These are phyloP conservation scores for Fusarium globosum DNA, from an alignment of 2,329 filamentous ascomycete genomes.

Conservation along the genomic window DNA sequence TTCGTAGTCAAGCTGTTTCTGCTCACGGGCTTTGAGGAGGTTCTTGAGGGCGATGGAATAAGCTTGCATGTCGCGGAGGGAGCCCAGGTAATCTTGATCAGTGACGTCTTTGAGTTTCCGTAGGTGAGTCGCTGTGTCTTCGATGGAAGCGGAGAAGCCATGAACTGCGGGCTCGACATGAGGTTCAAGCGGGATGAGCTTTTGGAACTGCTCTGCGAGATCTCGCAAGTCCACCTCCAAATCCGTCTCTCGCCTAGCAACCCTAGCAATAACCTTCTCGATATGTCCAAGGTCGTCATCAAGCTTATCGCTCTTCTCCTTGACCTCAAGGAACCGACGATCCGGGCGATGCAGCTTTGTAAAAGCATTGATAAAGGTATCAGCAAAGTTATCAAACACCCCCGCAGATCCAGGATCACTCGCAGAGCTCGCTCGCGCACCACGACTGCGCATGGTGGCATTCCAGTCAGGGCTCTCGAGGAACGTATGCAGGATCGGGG, in stretches of 20 bases:
- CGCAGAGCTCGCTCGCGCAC: slow-evolving; percentile 69
- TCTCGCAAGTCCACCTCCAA: slow-evolving; percentile 90
- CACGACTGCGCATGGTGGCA: slow-evolving; percentile 86
- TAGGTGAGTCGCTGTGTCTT: slow-evolving; percentile 83
- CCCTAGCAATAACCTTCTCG: slow-evolving; percentile 93
- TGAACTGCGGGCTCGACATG: slow-evolving; percentile 85
- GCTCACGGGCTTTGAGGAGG: slow-evolving; percentile 91
- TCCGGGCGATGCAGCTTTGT: slow-evolving; percentile 96
- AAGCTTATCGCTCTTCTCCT: slow-evolving; percentile 91
- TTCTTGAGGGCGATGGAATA: slow-evolving; percentile 90
- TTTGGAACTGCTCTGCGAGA: slow-evolving; percentile 93
- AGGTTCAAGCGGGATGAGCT: slow-evolving; percentile 88
- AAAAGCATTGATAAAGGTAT: slow-evolving; percentile 97
- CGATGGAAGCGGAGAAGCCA: slow-evolving; percentile 86
- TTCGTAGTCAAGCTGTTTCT: slow-evolving; percentile 98
- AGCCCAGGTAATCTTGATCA: slow-evolving; percentile 94
- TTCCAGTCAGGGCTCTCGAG: slow-evolving; percentile 97
- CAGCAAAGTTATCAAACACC: slow-evolving; percentile 94
- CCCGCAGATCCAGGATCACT: slow-evolving; percentile 66
- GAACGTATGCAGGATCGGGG: slow-evolving; percentile 85
- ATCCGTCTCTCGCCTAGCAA: slow-evolving; percentile 87
- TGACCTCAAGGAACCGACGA: slow-evolving; percentile 92
- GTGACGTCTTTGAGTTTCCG: slow-evolving; percentile 88
- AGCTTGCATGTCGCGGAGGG: slow-evolving; percentile 92
- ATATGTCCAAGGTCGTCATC: slow-evolving; percentile 93